Base-by-base conservation (phyloP, 2,329 filamentous ascomycete genomes). In the Nemania sp. region DNA sequence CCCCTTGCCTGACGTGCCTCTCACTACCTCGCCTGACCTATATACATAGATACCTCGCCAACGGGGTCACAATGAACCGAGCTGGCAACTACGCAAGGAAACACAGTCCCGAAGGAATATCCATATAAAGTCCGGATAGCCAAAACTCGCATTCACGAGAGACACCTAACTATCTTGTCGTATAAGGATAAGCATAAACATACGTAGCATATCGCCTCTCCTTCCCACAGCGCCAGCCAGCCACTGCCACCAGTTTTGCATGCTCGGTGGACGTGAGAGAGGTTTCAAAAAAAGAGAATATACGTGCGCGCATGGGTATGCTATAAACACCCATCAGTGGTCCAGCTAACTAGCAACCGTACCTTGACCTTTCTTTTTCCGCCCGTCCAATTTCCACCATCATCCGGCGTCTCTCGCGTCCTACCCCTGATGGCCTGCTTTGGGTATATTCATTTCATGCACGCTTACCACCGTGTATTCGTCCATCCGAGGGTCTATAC, bases 141-240 rank as follows among this genome's bases (percentile, higher is more conserved):
- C 47, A 67, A 58, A 35, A 53, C 27, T 58, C 47, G 35, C 38
- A 63, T 54, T 63, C 24, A 41, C 24, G 27, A 51, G 58, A 43
- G 45, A 54, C 45, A 35, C 47, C 47, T 52, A 38, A 43, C n/a
- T 61, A 53, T 11, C 35, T 51, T 43, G 26, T 61, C 24, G 24
- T 51, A 35, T 61, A 53, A 47, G 26, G 32, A 35, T 59, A 38
- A 10, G 35, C 52, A 57, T 43, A 43, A 38, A 15, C 13, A 41
- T 41, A 32, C 29, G 29, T 32, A 32, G 8, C 29, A 41, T 41
- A 41, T 29, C 41, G 3, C 29, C 20, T 59, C 18, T 47, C 43
- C n/a, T 20, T 22, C n/a, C 32, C 24, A 13, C 5, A 62, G 59
- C 53, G 32, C 47, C 27, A 22, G 45, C 53, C 27, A 51, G 4